A percentile compares a stretch with the other conserved stretches of the same genome.
Conservation (phyloP, 1,139 yeast species). For the Oligophagozyma castellii region DNA sequence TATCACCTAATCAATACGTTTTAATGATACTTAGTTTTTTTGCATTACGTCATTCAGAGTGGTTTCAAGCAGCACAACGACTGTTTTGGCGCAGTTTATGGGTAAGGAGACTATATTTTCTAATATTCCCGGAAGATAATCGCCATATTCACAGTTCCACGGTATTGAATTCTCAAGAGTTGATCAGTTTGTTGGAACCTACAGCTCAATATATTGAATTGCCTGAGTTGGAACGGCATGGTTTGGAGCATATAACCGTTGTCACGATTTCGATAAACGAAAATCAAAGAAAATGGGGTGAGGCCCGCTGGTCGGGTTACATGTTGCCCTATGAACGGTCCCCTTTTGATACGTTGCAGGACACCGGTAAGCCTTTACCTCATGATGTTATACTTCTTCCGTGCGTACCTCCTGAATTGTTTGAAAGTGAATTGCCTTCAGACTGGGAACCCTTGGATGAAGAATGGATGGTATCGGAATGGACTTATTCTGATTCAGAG, state of each 20-base stretch:
- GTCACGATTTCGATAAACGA: conserved; percentile 8
- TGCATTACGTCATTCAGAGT: conserved; percentile 15
- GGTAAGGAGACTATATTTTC: conserved; percentile 11
- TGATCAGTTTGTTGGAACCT: neutral
- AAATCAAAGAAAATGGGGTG: conserved; percentile 22
- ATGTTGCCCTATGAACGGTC: conserved; percentile 18
- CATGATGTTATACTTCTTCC: neutral
- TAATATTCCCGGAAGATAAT: conserved; percentile 2
- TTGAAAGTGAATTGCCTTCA: conserved; percentile 10
- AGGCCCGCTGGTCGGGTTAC: conserved; percentile 13
- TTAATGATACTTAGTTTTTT: conserved; percentile 4
- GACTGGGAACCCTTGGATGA: conserved; percentile 21
- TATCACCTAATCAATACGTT: conserved; percentile 8
- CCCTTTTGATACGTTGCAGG: conserved; percentile 3
- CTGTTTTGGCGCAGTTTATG: conserved; percentile 19
- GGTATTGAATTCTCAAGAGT: neutral
- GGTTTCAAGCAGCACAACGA: conserved; percentile 18
- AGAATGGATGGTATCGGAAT: conserved; percentile 15
- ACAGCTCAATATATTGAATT: neutral
- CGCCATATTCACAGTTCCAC: neutral
- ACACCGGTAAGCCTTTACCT: conserved; percentile 2
- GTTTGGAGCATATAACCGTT: conserved; percentile 8
- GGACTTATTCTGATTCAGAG: conserved; percentile 18
- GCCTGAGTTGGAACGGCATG: neutral
- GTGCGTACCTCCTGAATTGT: conserved; percentile 10